A percentile compares a stretch with the other conserved stretches of the same genome.
These are phyloP conservation scores for Kwoniella heveanensis DNA, from an alignment of 768 basidiomycete species.

Conservation along the genomic window DNA sequence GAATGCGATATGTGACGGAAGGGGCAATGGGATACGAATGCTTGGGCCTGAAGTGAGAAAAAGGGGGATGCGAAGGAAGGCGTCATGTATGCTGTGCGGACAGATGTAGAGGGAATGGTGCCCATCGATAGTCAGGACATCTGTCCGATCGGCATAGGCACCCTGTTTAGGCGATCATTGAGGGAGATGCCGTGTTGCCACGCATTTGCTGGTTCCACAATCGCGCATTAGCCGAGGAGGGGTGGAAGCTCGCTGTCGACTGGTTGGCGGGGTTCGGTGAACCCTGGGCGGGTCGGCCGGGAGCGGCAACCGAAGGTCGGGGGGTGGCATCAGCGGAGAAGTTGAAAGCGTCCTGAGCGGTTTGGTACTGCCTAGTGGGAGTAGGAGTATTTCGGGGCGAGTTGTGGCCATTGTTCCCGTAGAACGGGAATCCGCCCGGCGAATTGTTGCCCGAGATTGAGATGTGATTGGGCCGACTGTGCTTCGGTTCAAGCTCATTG, in stretches of 20 bases:
- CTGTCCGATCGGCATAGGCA: too few species aligned
- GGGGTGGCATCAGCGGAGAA: constrained; percentile 10
- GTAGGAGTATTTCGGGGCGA: constrained; percentile 38
- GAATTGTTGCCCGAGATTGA: constrained; percentile 27
- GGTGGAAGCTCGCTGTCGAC: constrained; percentile 2
- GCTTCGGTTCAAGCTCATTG: constrained; percentile 26
- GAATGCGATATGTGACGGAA: background rate
- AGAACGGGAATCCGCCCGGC: constrained; percentile 48
- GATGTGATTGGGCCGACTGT: constrained; percentile 25
- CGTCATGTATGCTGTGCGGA: too few species aligned
- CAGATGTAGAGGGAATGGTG: background rate
- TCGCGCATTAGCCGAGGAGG: constrained; percentile 8
- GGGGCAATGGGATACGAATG: background rate
- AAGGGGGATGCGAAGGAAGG: background rate
- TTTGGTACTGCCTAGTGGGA: constrained; percentile 34
- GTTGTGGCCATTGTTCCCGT: constrained; percentile 17
- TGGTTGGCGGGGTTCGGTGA: background rate
- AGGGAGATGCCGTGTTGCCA: constrained; percentile 13
- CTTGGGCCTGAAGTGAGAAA: background rate
- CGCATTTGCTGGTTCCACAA: constrained; percentile 9
- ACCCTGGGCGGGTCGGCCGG: background rate
- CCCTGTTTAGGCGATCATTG: background rate
- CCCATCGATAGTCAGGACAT: too few species aligned
- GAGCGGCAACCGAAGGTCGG: background rate
- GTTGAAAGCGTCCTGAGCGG: constrained; percentile 37